Conservation (phyloP, 208 protist genomes). For the Acanthamoeba comandoni region DNA sequence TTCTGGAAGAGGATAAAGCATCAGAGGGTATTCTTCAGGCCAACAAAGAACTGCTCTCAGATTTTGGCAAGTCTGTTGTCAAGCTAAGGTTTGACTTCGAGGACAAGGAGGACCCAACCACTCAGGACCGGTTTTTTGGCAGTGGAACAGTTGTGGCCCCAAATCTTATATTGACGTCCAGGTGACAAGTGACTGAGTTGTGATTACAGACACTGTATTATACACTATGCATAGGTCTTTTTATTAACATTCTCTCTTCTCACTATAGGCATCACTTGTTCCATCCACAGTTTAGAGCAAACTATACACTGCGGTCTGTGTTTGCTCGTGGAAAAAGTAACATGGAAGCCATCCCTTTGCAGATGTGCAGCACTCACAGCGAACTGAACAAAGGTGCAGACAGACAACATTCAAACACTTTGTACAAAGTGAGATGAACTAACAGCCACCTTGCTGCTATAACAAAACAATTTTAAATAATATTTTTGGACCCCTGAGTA, state of each 20-base stretch:
- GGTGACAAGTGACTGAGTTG: background rate
- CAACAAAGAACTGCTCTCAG: slow-evolving; percentile 28
- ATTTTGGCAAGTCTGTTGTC: background rate
- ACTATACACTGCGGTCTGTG: slow-evolving; percentile 7
- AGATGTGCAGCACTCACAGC: slow-evolving; percentile 41
- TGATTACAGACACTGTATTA: background rate
- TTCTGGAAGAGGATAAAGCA: background rate
- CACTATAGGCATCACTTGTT: slow-evolving; percentile 28
- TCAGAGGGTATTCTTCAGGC: slow-evolving; percentile 5
- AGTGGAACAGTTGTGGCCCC: slow-evolving; percentile 34
- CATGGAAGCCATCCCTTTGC: slow-evolving; percentile 9
- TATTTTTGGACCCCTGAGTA: no score
- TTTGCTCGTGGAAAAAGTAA: slow-evolving; percentile 21
- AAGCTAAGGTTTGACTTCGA: slow-evolving; percentile 69
- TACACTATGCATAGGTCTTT: background rate
- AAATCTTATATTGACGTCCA: slow-evolving; percentile 37
- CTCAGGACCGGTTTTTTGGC: background rate
- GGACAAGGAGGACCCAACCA: slow-evolving; percentile 39
- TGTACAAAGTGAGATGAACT: no score
- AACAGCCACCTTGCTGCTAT: no score
- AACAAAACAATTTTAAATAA: no score
- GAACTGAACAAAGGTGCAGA: slow-evolving; percentile 71
- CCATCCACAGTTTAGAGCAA: slow-evolving; percentile 8
- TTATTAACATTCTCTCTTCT: background rate
- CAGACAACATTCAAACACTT: no score